Percentiles rank a stretch among this genome's conserved stretches.
Evolutionary conservation across 352 stramenopile genomes (phyloP).

Genomic region (Aphanomyces stellatus): DNA sequence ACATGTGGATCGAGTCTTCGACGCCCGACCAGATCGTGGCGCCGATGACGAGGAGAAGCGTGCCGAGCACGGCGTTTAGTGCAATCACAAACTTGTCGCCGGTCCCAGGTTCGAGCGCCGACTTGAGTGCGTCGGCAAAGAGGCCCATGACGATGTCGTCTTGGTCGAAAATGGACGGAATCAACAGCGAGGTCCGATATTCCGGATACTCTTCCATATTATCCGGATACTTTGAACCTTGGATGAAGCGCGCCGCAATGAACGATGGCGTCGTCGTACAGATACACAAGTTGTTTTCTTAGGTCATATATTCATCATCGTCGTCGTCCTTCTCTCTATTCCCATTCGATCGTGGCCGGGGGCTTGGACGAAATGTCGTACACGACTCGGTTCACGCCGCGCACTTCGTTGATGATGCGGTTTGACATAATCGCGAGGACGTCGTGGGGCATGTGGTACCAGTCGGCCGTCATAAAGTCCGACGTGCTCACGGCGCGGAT

Average conservation of each 20-base stretch:
- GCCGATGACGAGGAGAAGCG: slow-evolving; percentile 68
- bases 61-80: slow-evolving; percentile 55
- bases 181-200: too few species aligned
- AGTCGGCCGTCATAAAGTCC: slow-evolving; percentile 99
- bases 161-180: neutral
- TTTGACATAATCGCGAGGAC: slow-evolving; percentile 96
- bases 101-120: slow-evolving; percentile 15
- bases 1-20: slow-evolving; percentile 74
- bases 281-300: too few species aligned
- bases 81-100: slow-evolving; percentile 50
- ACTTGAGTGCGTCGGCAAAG: slow-evolving; percentile 16
- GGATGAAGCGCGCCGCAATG: too few species aligned
- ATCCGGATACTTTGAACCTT: slow-evolving; percentile 10
- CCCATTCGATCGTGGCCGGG: slow-evolving; percentile 99
- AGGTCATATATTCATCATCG: too few species aligned
- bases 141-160: neutral
- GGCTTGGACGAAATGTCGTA: slow-evolving; percentile 99
- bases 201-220: neutral
- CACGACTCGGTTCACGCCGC: slow-evolving; percentile 97
- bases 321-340: slow-evolving; percentile 87
- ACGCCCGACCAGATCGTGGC: slow-evolving; percentile 69
- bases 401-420: slow-evolving; percentile 98
- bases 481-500: slow-evolving; percentile 98
- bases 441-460: slow-evolving; percentile 99
- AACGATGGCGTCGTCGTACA: too few species aligned